Conservation (phyloP, 73 alveolate species). For the Paramecium tetraurelia region DNA sequence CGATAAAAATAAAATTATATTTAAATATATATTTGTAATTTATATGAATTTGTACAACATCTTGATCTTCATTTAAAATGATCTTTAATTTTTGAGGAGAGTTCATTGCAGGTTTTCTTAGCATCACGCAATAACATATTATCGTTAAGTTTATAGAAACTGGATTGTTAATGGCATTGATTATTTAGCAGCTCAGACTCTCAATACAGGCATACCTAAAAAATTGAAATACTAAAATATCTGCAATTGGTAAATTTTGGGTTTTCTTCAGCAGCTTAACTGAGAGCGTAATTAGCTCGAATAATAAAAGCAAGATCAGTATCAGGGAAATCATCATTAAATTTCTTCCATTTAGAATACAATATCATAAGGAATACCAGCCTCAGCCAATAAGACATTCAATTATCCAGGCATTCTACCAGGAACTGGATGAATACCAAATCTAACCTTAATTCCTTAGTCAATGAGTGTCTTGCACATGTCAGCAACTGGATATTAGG, state of each 20-base stretch:
- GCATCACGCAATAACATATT: slow-evolving; percentile 76
- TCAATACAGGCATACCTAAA: slow-evolving; percentile 81
- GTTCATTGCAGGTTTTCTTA: slow-evolving; percentile 66
- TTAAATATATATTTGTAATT: background rate
- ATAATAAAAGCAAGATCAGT: slow-evolving; percentile 75
- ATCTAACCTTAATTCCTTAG: slow-evolving; percentile 56
- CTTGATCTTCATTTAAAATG: background rate
- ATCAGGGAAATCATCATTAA: slow-evolving; percentile 74
- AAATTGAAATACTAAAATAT: background rate
- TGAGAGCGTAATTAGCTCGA: slow-evolving; percentile 85
- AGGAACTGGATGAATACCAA: slow-evolving; percentile 88
- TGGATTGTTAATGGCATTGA: slow-evolving; percentile 75
- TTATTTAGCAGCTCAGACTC: slow-evolving; percentile 79
- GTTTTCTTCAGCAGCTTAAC: slow-evolving; percentile 78
- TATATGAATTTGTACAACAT: background rate
- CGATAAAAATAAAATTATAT: background rate
- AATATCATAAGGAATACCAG: slow-evolving; percentile 78
- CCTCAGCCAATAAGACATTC: slow-evolving; percentile 84
- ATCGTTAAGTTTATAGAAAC: slow-evolving; percentile 73
- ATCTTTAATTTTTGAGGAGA: slow-evolving; percentile 45
- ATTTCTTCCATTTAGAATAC: slow-evolving; percentile 84
- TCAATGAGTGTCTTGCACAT: slow-evolving; percentile 34
- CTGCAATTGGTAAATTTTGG: slow-evolving; percentile 81
- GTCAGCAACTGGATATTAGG: slow-evolving; percentile 64
- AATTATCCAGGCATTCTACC: slow-evolving; percentile 88